These are phyloP conservation scores for Phyllosticta citrichinensis DNA, from an alignment of 2,329 filamentous ascomycete genomes.

Conservation along the genomic window DNA sequence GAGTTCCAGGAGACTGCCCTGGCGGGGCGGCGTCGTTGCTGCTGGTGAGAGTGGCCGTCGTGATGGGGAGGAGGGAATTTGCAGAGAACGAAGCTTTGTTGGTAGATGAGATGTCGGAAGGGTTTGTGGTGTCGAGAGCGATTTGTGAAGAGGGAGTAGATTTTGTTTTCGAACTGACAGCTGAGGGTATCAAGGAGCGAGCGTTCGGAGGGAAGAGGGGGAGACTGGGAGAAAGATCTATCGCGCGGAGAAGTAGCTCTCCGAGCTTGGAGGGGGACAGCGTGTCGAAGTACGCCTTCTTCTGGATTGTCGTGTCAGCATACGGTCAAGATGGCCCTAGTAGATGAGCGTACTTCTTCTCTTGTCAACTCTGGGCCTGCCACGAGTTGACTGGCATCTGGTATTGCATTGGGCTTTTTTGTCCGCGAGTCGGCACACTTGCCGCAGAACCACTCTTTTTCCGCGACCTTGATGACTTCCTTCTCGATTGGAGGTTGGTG, in stretches of 20 bases:
- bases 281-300: conserved; percentile 51
- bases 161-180: background rate
- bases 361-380: conserved; percentile 29
- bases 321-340: conserved; percentile 10
- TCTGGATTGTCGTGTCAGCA: conserved; percentile 33
- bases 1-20: conserved; percentile 12
- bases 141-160: conserved; percentile 10
- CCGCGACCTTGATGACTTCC: conserved; percentile 55
- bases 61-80: background rate
- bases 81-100: background rate
- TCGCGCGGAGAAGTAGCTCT: conserved; percentile 52
- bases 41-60: background rate
- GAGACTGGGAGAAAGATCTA: conserved; percentile 52
- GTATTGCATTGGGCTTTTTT: conserved; percentile 25
- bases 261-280: conserved; percentile 54
- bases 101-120: conserved; percentile 2
- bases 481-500: conserved; percentile 67
- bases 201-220: conserved; percentile 49
- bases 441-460: conserved; percentile 62
- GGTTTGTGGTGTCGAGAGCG: conserved; percentile 12
- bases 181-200: conserved; percentile 15
- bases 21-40: conserved; percentile 1
- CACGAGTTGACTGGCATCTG: conserved; percentile 30
- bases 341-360: conserved; percentile 29
- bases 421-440: conserved; percentile 40